A percentile compares a stretch with the other conserved stretches of the same genome.
phyloP scores from a whole-genome alignment of 225 moss, liverwort and hornwort genomes.

The Climacium dendroides region DNA sequence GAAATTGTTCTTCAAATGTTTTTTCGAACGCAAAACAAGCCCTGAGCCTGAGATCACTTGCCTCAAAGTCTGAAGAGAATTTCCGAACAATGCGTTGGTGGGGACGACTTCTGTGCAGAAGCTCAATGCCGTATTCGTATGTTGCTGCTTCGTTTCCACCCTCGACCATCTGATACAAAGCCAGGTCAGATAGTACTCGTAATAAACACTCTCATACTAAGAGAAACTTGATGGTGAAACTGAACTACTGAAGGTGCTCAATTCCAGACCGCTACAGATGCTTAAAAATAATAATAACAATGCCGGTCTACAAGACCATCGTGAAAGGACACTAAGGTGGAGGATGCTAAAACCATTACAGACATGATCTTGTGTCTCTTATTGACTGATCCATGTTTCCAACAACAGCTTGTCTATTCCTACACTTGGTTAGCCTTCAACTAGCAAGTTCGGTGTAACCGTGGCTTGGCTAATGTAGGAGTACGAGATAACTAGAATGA shows the following conservation, averaged over 20 bases:
- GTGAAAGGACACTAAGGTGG: too few species aligned
- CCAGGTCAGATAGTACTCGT: background rate
- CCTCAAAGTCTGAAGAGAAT: constrained; percentile 59
- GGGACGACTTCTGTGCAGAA: constrained; percentile 45
- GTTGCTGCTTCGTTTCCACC: constrained; percentile 37
- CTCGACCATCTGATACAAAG: constrained; percentile 38
- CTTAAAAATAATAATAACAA: background rate
- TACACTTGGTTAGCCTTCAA: too few species aligned
- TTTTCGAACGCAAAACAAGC: background rate
- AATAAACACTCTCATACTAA: background rate
- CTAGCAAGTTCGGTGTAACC: background rate
- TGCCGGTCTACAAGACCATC: too few species aligned
- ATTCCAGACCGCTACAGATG: background rate
- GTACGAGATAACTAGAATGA: too few species aligned
- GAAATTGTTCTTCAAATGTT: background rate
- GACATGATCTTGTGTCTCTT: too few species aligned
- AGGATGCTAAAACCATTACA: too few species aligned
- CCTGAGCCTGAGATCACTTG: background rate
- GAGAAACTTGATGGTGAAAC: background rate
- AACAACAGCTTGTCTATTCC: too few species aligned
- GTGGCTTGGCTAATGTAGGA: too few species aligned
- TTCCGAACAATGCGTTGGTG: constrained; percentile 51
- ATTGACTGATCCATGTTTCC: too few species aligned
- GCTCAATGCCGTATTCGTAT: constrained; percentile 55
- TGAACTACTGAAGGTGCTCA: background rate